Base-by-base conservation (phyloP, 2,329 filamentous ascomycete species). In the Colletotrichum godetiae region DNA sequence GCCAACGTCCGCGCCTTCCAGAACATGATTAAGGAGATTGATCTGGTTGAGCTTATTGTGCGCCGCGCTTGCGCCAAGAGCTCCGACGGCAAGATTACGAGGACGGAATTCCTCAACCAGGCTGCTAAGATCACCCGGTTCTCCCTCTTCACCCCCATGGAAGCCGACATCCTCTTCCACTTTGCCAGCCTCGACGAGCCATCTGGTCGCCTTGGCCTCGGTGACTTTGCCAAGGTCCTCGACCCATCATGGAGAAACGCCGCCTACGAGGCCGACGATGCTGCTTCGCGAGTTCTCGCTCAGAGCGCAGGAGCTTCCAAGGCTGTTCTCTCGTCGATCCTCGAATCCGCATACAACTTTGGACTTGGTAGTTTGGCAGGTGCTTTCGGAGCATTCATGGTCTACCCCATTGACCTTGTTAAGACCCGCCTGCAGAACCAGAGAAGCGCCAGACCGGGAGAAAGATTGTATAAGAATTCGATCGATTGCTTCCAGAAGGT, bases 391-490 rank as follows among this genome's bases (percentile, higher is more conserved):
- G 97, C 97, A 13, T 98, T 99, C 82, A 98, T 99, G 95, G 97
- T 99, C 67, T 99, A 99, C 82, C 97, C 97, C 29, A 98, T 99
- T 80, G 97, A 99, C 86, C 86, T 99, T 74, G 97, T 99, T 83
- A 99, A 99, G 90, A 99, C 97, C 1, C 92, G 97, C 74, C 94
- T 99, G 92, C 97, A 99, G 85, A 99, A 99, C 86, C 97, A 99
- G 87, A 91, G 97, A 77, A 92, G 91, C 64, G 91, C 90, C 5
- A 91, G 93, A 63, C 94, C 95, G 0, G 97, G 97, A 70, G 93
- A 98, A 83, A 88, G 93, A 74, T 85, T 98, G 74, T 99, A 99
- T 86, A 98, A 97, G 85, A 99, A 99, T 88, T 98, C 96, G 59
- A 85, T 98, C 76, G 97, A 99, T 84, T 99, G 97, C 82, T 95